These are phyloP conservation scores for Prasinococcaceae sp. DNA, from an alignment of 139 green algal genomes.

Conservation along the genomic window DNA sequence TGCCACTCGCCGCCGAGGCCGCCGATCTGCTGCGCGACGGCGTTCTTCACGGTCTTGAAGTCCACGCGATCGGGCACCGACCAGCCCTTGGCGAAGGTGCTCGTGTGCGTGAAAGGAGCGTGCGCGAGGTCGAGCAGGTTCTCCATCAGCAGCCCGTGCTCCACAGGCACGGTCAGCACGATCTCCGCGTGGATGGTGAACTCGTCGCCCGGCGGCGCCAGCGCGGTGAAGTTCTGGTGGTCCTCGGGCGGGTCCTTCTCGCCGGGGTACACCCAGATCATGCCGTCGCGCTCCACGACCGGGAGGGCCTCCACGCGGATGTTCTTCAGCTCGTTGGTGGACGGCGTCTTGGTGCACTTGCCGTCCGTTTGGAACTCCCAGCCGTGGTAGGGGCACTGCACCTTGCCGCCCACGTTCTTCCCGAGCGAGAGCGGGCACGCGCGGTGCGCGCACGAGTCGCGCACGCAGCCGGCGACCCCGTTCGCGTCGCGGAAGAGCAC, in stretches of 20 bases:
- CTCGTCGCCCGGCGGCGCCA: background rate
- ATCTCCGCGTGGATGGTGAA: constrained; percentile 30
- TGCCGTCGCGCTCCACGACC: constrained; percentile 70
- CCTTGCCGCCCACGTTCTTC: constrained; percentile 35
- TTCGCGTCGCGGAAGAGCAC: constrained; percentile 73
- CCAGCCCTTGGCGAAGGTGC: constrained; percentile 94
- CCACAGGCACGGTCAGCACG: constrained; percentile 86
- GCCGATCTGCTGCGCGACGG: constrained; percentile 22
- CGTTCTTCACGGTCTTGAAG: constrained; percentile 36
- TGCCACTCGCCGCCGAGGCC: constrained; percentile 76
- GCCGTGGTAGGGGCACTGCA: constrained; percentile 81
- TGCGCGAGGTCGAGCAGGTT: constrained; percentile 97
- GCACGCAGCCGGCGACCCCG: constrained; percentile 52
- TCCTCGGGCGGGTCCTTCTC: constrained; percentile 2
- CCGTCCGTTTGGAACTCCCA: constrained; percentile 74
- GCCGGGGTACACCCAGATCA: constrained; percentile 59
- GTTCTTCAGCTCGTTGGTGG: constrained; percentile 27
- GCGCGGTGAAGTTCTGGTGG: constrained; percentile 29
- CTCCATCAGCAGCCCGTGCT: constrained; percentile 95
- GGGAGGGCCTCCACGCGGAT: constrained; percentile 61
- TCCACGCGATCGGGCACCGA: constrained; percentile 80
- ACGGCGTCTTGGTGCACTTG: constrained; percentile 82
- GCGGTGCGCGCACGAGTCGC: constrained; percentile 85
- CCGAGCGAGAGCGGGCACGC: constrained; percentile 83
- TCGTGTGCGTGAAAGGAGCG: constrained; percentile 94